Base-by-base conservation (phyloP, 768 basidiomycete genomes). In the Agaricus sinodeliciosus region DNA sequence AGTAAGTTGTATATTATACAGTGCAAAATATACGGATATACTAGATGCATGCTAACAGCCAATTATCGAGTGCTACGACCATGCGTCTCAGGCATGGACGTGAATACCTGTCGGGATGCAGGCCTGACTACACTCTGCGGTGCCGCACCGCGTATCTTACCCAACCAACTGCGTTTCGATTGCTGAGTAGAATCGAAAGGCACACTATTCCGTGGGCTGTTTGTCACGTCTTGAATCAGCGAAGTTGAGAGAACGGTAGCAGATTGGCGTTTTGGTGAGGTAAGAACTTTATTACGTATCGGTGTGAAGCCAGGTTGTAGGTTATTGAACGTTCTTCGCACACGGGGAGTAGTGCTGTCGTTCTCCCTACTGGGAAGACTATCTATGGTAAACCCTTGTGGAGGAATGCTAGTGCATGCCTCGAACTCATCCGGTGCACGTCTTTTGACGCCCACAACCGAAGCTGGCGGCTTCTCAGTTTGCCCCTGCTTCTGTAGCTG, bases 371-470 rank as follows among this genome's bases (percentile, higher is more conserved):
- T 72, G 18, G 73, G 68, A 25, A 77, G 65, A 41, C 79, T 74
- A 9, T 84, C 83, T 0, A 71, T 69, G 35, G 76, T 83, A 69
- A 79, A 87, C 3, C 72, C 84, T 61, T 90, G 86, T 0, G 79
- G 76, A 22, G 86, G 84, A 25, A 85, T 67, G 48, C 62, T 68
- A 48, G 76, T 74, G 48, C 65, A 76, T 62, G 57, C 73, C 46
- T 88, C 86, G 57, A 85, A 86, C 59, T 90, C 87, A 51, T 90
- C 88, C 1, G 89, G 88, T 25, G 81, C 84, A 19, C 80, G 78
- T 9, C 88, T 78, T 63, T 90, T 90, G 70, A 81, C 84, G 27
- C 85, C 82, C 34, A 79, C 75, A 13, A 77, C 67, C 2, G 72
- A 67, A 18, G 69, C 63, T 43, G 72, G 63, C 37, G 68, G 63